Evolutionary conservation across 148 eudicot genomes (phyloP), one percentile per base, ranked within the genome.

Genomic region (Chenopodium quinoa): DNA sequence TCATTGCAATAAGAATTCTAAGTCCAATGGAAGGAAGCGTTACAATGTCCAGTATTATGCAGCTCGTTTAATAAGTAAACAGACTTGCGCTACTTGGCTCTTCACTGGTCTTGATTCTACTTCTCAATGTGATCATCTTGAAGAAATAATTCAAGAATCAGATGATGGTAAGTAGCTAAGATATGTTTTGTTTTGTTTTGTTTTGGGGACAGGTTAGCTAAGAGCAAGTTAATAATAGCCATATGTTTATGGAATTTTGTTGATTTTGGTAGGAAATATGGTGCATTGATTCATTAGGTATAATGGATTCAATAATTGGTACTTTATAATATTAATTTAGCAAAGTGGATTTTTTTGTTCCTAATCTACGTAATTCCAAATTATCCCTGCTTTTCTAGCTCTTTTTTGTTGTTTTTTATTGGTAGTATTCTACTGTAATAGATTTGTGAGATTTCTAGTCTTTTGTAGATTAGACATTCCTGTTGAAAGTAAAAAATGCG

Each of bases 41-140:
- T 82, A 66, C 22, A 87, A 79, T 73, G 76, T 95, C 56, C 96
- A 96, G 27, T 84, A 88, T 69, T 91, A 86, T 23, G 97, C 91
- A 0, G 85, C 90, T 4, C 87, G 89, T 29, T 87, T 95, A 92
- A 89, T 95, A 19, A 85, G 84, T 69, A 95, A 93, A 78, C 98
- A 92, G 82, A 90, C 92, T 87, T 86, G 91, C 9, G 84, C 92
- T 25, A 90, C 96, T 1, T 89, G 94, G 94, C 88, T 91, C 11
- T 95, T 93, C 62, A 88, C 86, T 4, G 74, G 73, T 71, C 82
- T 86, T 0, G 64, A 78, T 56, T 71, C 31, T 5, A 22, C 1
- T 25, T 27, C 19, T 11, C 67, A 32, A 0, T 25, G 58, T 52
- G 78, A 37, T 64, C 75, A 54, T 72, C 44, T 76, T 19, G 84